Conservation (phyloP, 169 alveolate species). For the Perkinsus olseni region DNA sequence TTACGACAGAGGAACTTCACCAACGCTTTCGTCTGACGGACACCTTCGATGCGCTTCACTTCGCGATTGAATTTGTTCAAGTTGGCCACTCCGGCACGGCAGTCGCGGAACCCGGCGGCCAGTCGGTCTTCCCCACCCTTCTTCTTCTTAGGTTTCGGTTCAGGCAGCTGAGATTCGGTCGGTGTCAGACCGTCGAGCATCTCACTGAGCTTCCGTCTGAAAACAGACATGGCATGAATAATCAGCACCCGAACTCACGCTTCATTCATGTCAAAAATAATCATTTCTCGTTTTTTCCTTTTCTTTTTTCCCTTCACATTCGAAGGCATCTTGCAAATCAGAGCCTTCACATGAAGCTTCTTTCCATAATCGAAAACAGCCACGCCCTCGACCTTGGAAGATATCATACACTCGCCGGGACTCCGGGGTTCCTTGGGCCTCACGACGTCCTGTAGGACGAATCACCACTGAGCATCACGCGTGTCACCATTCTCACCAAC, state of each 20-base stretch:
- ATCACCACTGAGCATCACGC: not conserved
- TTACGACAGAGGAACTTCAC: not conserved
- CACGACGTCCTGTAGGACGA: not conserved
- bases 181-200: not conserved
- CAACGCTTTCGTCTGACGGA: not conserved
- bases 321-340: not conserved
- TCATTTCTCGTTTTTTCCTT: not conserved
- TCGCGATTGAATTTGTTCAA: not conserved
- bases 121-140: too few relatives aligned
- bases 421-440: not conserved
- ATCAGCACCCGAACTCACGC: too few relatives aligned
- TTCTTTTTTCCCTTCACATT: not conserved
- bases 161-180: too few relatives aligned
- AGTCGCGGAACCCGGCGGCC: not conserved
- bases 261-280: not conserved
- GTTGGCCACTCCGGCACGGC: not conserved
- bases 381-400: not conserved
- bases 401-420: not conserved
- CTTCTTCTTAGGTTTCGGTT: not conserved
- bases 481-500: not conserved
- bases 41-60: not conserved
- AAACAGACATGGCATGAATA: not conserved
- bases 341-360: not conserved
- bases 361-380: not conserved
- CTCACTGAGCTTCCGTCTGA: not conserved